Percentiles rank a stretch among this genome's conserved stretches.
phyloP scores from a whole-genome alignment of 768 basidiomycete species.

The Lactarius akahatsu region DNA sequence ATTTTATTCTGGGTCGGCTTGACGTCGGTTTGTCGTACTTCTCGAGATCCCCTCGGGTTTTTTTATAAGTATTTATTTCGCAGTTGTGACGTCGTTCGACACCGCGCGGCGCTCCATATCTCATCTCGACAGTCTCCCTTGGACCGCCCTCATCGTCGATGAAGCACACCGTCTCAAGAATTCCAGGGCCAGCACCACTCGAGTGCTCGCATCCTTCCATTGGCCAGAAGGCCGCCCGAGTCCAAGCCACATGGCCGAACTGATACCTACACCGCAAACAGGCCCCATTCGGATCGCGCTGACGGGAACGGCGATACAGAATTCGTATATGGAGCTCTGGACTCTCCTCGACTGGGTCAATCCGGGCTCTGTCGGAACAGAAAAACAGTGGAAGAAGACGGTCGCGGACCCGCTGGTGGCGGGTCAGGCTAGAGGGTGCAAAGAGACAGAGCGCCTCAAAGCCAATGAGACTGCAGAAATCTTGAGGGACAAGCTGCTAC shows the following conservation, averaged over 20 bases:
- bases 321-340: conserved; percentile 88
- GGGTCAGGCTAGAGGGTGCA: conserved; percentile 67
- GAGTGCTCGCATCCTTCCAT: conserved; percentile 67
- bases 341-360: conserved; percentile 92
- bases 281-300: conserved; percentile 67
- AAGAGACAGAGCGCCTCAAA: conserved; percentile 57
- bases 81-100: conserved; percentile 84
- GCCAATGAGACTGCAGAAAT: conserved; percentile 61
- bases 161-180: conserved; percentile 93
- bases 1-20: conserved; percentile 79
- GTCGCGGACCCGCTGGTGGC: conserved; percentile 64
- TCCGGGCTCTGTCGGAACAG: conserved; percentile 71
- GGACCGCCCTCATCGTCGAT: conserved; percentile 77
- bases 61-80: neutral
- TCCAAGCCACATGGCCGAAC: conserved; percentile 29
- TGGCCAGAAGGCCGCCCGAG: conserved; percentile 39
- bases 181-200: conserved; percentile 58
- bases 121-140: conserved; percentile 62
- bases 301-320: conserved; percentile 84
- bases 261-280: conserved; percentile 17
- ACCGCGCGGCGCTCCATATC: conserved; percentile 70
- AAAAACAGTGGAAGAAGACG: conserved; percentile 72
- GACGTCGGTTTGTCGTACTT: conserved; percentile 68
- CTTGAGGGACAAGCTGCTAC: conserved; percentile 68
- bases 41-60: neutral